Evolutionary conservation across 306 rosid species (phyloP).

Genomic region (Biancaea sappan): DNA sequence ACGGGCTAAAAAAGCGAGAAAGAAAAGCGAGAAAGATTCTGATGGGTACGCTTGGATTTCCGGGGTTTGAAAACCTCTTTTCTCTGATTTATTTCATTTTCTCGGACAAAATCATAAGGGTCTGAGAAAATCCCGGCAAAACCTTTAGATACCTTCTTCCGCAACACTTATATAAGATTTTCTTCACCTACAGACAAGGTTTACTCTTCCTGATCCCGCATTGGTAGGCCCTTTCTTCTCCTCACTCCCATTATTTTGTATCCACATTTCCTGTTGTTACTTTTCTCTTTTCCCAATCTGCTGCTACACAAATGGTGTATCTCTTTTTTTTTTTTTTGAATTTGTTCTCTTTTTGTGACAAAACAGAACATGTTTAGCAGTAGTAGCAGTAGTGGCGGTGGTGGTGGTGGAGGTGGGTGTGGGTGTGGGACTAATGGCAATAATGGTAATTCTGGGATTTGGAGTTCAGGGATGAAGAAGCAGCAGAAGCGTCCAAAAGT

Average conservation of each 20-base stretch:
- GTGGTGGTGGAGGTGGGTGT: neutral
- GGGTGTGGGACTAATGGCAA: neutral
- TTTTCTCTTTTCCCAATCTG: neutral
- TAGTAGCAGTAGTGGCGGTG: neutral
- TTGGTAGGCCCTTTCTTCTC: slow-evolving; percentile 27
- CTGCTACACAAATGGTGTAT: neutral
- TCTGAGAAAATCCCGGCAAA: slow-evolving; percentile 54
- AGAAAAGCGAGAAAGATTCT: slow-evolving; percentile 47
- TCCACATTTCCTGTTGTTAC: slow-evolving; percentile 40
- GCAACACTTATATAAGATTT: slow-evolving; percentile 30
- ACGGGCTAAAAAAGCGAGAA: slow-evolving; percentile 38
- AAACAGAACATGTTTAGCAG: slow-evolving; percentile 51
- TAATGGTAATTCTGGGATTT: neutral
- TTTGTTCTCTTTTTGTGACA: no score
- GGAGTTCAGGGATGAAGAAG: slow-evolving; percentile 7
- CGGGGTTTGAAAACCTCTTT: slow-evolving; percentile 31
- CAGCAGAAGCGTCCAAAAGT: slow-evolving; percentile 36
- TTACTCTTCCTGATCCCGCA: slow-evolving; percentile 28
- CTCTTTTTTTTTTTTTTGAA: neutral
- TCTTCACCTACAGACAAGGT: slow-evolving; percentile 23
- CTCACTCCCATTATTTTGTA: slow-evolving; percentile 35
- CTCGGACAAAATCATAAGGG: slow-evolving; percentile 37
- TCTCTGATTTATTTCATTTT: slow-evolving; percentile 13
- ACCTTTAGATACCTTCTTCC: slow-evolving; percentile 11
- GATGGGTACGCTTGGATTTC: slow-evolving; percentile 61